phyloP scores from a whole-genome alignment of 768 basidiomycete genomes.

The Paxillus involutus region DNA sequence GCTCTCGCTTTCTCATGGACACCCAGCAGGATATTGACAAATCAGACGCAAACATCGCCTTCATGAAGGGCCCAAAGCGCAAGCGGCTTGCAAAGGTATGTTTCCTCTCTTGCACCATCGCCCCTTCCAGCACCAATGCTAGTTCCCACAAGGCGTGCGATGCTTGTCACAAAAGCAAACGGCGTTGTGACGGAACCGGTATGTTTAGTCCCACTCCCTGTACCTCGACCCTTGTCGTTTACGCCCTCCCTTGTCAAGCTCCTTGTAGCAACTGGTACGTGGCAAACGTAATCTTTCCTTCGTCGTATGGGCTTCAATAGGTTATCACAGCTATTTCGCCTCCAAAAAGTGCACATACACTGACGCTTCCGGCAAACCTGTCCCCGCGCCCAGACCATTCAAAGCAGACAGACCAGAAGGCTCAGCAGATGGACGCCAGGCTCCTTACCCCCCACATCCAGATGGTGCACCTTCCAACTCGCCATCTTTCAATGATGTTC shows the following conservation, averaged over 20 bases:
- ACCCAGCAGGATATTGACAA: conserved; percentile 24
- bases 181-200: conserved; percentile 83
- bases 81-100: conserved; percentile 53
- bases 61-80: conserved; percentile 53
- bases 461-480: conserved; percentile 13
- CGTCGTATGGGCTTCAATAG: conserved; percentile 3
- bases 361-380: conserved; percentile 75
- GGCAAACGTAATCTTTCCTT: conserved; percentile 3
- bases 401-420: conserved; percentile 39
- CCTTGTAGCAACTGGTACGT: conserved; percentile 80
- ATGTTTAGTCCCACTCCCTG: conserved; percentile 23
- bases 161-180: conserved; percentile 83
- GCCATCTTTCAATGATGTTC: conserved; percentile 11
- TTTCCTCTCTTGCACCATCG: background rate
- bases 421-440: conserved; percentile 26
- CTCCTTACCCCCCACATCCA: conserved; percentile 12
- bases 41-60: conserved; percentile 36
- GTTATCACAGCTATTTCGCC: conserved; percentile 63
- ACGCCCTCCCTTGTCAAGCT: conserved; percentile 38
- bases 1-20: conserved; percentile 20
- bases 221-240: conserved; percentile 6
- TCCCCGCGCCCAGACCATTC: conserved; percentile 64
- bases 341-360: conserved; percentile 82
- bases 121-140: conserved; percentile 1
- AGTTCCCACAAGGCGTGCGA: conserved; percentile 59